Base-by-base conservation (phyloP, 2,329 filamentous ascomycete species). In the Xylaria sp. region DNA sequence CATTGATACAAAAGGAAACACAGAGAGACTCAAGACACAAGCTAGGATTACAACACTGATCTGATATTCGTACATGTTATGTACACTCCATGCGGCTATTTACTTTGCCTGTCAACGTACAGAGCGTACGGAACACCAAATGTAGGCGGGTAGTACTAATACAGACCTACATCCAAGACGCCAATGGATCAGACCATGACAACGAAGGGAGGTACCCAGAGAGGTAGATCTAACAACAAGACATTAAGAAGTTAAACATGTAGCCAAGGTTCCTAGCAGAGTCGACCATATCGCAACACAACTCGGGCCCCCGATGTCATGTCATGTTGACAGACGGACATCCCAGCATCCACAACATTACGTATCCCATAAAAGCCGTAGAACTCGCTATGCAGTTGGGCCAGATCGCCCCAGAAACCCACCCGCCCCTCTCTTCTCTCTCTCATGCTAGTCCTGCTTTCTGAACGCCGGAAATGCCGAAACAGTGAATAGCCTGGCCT, bases 341-440 rank as follows among this genome's bases (percentile, higher is more conserved):
- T 46, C 35, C 18, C 34, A 48, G 37, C 51, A 47, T 19, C 58
- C 34, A 54, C 50, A 55, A 50, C 53, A 46, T 55, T 56, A 39
- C 55, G 47, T 58, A 58, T 53, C 23, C 48, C 49, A 18, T 55
- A 39, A 46, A 42, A 59, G 39, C 39, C 39, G 57, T 54, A 30
- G 23, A 30, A n/a, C 51, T 57, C 60, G 64, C 65, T 64, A 67
- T 66, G 64, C 63, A 65, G 53, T 56, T 37, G 54, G 55, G 57
- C 34, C 39, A 50, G 54, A 58, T 53, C 53, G 59, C 37, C 37
- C 59, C 54, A 47, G 11, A 34, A 60, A 48, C 5, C 37, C 37
- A 4, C 5, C 37, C 47, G 51, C 48, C 34, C 2, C 19, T 34
- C 7, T 37, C 23, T 30, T 30, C 23, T 30, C 23, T 30, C 23